These are phyloP conservation scores for Xerocomellus intermedius DNA, from an alignment of 768 basidiomycete genomes.

Conservation along the genomic window DNA sequence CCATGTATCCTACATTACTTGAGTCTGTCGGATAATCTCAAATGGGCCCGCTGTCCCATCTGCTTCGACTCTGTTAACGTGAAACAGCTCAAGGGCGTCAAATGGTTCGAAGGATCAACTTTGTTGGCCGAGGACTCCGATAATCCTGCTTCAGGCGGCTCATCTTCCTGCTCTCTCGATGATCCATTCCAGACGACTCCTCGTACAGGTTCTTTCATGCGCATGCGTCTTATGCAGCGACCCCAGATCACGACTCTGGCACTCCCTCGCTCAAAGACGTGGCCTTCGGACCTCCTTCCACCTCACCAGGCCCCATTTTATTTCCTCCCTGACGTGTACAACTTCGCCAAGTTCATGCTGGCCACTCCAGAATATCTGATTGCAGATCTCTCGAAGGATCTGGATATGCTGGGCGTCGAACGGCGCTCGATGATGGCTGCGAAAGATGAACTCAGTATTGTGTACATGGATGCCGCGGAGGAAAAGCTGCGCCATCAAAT, in stretches of 20 bases:
- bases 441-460: conserved; percentile 73
- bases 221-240: conserved; percentile 88
- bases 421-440: conserved; percentile 59
- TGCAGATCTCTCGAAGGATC: conserved; percentile 66
- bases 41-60: conserved; percentile 93
- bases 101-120: conserved; percentile 70
- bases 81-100: conserved; percentile 88
- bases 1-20: conserved; percentile 93
- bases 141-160: conserved; percentile 29
- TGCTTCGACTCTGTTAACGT: conserved; percentile 93
- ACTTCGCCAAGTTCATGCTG: conserved; percentile 93
- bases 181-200: conserved; percentile 40
- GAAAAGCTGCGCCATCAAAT: conserved; percentile 77
- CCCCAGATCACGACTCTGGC: conserved; percentile 95
- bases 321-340: conserved; percentile 89
- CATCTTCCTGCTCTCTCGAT: conserved; percentile 46
- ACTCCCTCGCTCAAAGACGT: conserved; percentile 84
- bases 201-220: conserved; percentile 57
- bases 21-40: conserved; percentile 72
- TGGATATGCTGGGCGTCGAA: conserved; percentile 72
- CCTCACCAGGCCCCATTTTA: conserved; percentile 94
- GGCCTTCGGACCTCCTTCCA: conserved; percentile 91
- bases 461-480: conserved; percentile 79
- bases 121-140: conserved; percentile 32
- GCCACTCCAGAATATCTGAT: conserved; percentile 86